phyloP scores from a whole-genome alignment of 495 filamentous ascomycete genomes.

The Penicilliopsis zonata region DNA sequence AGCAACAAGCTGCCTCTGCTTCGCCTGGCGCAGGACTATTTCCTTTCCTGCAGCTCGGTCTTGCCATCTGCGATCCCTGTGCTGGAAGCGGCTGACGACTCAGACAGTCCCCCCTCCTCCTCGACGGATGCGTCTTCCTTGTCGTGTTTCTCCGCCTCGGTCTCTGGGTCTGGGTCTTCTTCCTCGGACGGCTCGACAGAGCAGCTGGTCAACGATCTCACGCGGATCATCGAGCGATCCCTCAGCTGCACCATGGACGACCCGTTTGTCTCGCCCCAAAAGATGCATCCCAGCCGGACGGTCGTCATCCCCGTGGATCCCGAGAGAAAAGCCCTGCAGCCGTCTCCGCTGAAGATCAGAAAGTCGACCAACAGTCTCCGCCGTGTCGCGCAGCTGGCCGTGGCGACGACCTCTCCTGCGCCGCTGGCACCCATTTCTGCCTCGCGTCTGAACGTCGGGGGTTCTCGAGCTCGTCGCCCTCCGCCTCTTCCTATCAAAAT shows the following conservation, averaged over 20 bases:
- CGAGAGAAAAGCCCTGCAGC: slow-evolving; percentile 3
- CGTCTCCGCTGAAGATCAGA: slow-evolving; percentile 15
- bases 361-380: too few species aligned
- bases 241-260: slow-evolving; percentile 10
- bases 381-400: too few species aligned
- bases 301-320: slow-evolving; percentile 1
- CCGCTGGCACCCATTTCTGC: too few species aligned
- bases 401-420: too few species aligned
- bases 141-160: slow-evolving; percentile 3
- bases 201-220: slow-evolving; percentile 2
- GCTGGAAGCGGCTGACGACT: neutral
- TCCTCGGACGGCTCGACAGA: neutral
- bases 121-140: slow-evolving; percentile 3
- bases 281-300: neutral
- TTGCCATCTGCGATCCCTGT: slow-evolving; percentile 9
- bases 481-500: slow-evolving; percentile 14
- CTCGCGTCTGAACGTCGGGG: too few species aligned
- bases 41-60: slow-evolving; percentile 11
- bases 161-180: slow-evolving; percentile 1
- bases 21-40: slow-evolving; percentile 17
- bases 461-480: slow-evolving; percentile 6
- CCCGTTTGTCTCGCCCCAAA: slow-evolving; percentile 14
- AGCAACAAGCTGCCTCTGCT: slow-evolving; percentile 25
- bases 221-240: slow-evolving; percentile 13
- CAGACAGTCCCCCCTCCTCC: slow-evolving; percentile 3